Conservation (phyloP, 1,284 basidiomycete species). For the Ceratobasidium sp. region DNA sequence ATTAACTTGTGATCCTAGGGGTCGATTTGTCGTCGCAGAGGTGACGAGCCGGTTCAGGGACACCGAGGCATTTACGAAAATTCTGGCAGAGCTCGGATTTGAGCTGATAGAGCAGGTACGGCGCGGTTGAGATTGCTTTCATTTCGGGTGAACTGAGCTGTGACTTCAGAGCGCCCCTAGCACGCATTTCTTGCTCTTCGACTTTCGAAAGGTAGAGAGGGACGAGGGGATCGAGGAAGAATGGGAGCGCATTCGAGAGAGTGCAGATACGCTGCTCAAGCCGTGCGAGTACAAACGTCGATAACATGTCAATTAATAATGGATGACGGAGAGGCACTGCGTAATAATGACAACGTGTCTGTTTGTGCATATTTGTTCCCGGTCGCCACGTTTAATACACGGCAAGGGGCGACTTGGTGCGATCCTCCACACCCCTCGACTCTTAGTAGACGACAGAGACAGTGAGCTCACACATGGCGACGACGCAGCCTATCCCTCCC, state of each 20-base stretch:
- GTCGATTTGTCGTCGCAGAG: conserved; percentile 94
- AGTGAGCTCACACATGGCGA: not conserved
- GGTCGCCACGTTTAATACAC: conserved; percentile 42
- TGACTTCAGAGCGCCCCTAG: conserved; percentile 78
- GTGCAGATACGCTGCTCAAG: conserved; percentile 78
- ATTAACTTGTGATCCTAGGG: conserved; percentile 55
- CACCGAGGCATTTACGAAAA: conserved; percentile 78
- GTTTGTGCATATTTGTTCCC: conserved; percentile 30
- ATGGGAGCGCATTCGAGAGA: conserved; percentile 74
- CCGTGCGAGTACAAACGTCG: conserved; percentile 98
- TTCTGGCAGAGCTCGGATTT: conserved; percentile 86
- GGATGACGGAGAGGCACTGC: conserved; percentile 22
- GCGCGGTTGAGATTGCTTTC: conserved; percentile 30
- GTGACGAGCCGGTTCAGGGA: conserved; percentile 90
- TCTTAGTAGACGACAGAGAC: not conserved
- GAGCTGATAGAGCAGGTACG: conserved; percentile 78
- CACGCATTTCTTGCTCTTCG: conserved; percentile 90
- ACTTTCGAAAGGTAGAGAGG: conserved; percentile 78
- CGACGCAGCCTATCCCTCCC: not conserved
- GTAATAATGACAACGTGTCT: conserved; percentile 45
- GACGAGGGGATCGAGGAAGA: conserved; percentile 65
- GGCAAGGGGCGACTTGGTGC: not conserved
- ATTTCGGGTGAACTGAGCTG: conserved; percentile 39
- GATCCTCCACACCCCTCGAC: conserved; percentile 34
- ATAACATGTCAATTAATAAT: conserved; percentile 57